Evolutionary conservation across 1,284 basidiomycete species (phyloP), one percentile per base, ranked within the genome.

Genomic region (Xanthoconium separans): DNA sequence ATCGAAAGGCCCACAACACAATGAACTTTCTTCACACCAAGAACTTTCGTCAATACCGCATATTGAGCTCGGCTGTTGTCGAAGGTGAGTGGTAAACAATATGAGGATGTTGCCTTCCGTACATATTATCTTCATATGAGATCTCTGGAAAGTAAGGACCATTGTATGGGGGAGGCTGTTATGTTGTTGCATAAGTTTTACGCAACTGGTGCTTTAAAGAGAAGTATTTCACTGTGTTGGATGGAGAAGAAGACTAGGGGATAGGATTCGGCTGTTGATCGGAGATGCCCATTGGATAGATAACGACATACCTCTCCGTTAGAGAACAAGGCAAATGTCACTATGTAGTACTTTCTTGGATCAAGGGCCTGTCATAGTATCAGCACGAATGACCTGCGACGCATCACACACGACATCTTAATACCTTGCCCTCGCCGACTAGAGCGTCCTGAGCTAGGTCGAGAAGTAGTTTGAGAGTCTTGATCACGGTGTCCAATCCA

Each of bases 1-100:
- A 84, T 84, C 4, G 80, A 83, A 61, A 84, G 82, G 1, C 81
- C 81, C 16, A 82, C 70, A 30, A 76, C 81, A 48, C 77, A 75
- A 49, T 71, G 73, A 0, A 80, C 65, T 58, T 79, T 78, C 50
- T 74, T 67, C 18, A 84, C 66, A 4, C 75, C 75, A 11, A 84
- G 71, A n/a, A 69, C 70, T 56, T 79, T 72, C 20, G 75, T 78
- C 7, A 83, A 72, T 4, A 83, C 79, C 10, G 74, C 71, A 61
- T 82, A 73, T 60, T 85, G 82, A 15, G 81, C 80, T 34, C 76
- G 78, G 55, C 82, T 82, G 54, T 7, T 13, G 29, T 33, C 7
- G 36, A 22, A 37, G 36, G 36, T 61, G 22, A 53, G 41, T 2
- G 16, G 51, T 20, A 24, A 50, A 34, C 5, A 31, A 18, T 20